Conservation (phyloP, 768 basidiomycete species). For the Porphyrellus cyaneotinctus region DNA sequence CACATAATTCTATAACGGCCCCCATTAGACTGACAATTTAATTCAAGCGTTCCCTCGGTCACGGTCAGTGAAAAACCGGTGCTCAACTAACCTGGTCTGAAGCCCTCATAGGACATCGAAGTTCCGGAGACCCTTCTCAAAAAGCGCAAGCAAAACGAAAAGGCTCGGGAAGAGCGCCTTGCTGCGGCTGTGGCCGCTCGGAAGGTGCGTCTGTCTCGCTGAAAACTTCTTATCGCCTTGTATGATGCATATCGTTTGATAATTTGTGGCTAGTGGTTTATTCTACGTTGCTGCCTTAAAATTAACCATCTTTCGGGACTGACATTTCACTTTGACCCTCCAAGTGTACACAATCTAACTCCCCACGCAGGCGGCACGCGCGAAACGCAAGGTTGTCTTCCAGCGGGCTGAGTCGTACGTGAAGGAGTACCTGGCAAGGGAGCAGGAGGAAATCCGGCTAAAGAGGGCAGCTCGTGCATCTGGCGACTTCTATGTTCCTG, state of each 20-base stretch:
- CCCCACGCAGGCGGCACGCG: slow-evolving; percentile 66
- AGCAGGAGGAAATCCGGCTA: slow-evolving; percentile 94
- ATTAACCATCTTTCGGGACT: slow-evolving; percentile 86
- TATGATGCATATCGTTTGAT: slow-evolving; percentile 84
- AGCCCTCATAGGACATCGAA: slow-evolving; percentile 75
- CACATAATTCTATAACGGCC: slow-evolving; percentile 1
- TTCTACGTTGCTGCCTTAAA: slow-evolving; percentile 68
- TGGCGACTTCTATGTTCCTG: slow-evolving; percentile 97
- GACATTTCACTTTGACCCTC: slow-evolving; percentile 27
- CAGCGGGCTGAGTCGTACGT: slow-evolving; percentile 98
- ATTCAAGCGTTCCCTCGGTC: slow-evolving; percentile 42
- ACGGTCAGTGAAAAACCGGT: slow-evolving; percentile 34
- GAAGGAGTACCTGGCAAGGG: slow-evolving; percentile 89
- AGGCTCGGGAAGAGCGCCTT: slow-evolving; percentile 90
- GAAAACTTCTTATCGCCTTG: slow-evolving; percentile 14
- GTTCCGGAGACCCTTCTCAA: slow-evolving; percentile 99
- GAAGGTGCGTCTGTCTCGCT: slow-evolving; percentile 58
- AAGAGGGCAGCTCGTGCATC: slow-evolving; percentile 88
- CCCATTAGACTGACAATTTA: neutral
- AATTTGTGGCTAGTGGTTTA: slow-evolving; percentile 65
- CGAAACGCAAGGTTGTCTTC: slow-evolving; percentile 97
- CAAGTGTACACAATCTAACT: slow-evolving; percentile 1
- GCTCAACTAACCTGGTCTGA: slow-evolving; percentile 13
- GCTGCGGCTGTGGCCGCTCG: slow-evolving; percentile 78
- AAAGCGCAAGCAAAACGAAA: slow-evolving; percentile 98